Base-by-base conservation (phyloP, 495 filamentous ascomycete species). In the Letharia lupina region DNA sequence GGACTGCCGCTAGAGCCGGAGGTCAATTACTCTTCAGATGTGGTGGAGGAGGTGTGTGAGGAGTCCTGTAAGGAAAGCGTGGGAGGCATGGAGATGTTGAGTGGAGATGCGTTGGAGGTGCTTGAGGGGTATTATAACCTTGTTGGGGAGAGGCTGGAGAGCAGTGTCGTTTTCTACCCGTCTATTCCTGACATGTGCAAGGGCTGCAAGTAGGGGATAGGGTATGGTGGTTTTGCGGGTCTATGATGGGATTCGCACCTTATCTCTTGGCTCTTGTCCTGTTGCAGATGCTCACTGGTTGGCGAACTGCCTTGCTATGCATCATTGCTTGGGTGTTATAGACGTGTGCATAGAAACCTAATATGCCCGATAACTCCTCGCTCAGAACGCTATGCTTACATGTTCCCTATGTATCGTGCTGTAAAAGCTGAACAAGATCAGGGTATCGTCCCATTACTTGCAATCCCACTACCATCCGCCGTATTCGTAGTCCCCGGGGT, bases 31-130 rank as follows among this genome's bases (percentile, higher is more conserved):
- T 8, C 54, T 37, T 2, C 5, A 1, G 16, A 37, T 35, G 15
- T 57, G 18, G 62, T 40, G 35, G 45, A 64, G 45, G 11, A 41
- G 9, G 23, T 40, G 33, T 64, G 62, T 40, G 39, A 52, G 35
- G 28, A 12, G 20, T 35, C 50, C 5, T 64, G 62, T 54, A 15
- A 54, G 31, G 35, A 64, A 7, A 20, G 56, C 31, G 35, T 31
- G 10, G 47, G 47, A 23, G 45, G 50, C 16, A 64, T 56, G 35
- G 47, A 56, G 28, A 37, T 56, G 62, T 42, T 64, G 3, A 39
- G 23, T 35, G 62, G 11, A 6, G 60, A 48, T 7, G 42, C 60
- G 23, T 35, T 35, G 41, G 47, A 50, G 1, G 47, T 40, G 15
- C 31, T 64, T 42, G 35, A 31, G 1, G 33, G 18, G 0, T 37